These are phyloP conservation scores for Polytrichum commune DNA, from an alignment of 225 moss, liverwort and hornwort genomes.

Conservation along the genomic window DNA sequence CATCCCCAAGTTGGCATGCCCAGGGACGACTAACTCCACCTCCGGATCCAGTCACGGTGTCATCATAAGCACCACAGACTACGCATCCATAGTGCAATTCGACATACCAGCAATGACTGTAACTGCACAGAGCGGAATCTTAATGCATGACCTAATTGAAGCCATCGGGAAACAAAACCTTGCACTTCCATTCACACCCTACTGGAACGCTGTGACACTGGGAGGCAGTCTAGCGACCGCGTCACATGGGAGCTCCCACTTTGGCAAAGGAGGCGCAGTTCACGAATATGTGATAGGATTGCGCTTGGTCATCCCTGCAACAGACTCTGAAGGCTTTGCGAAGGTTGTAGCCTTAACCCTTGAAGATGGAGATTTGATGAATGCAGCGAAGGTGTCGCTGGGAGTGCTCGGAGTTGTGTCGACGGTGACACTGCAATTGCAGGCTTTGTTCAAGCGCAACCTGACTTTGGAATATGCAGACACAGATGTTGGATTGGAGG, in stretches of 20 bases:
- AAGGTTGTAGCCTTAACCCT: conserved; percentile 24
- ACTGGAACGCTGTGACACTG: conserved; percentile 42
- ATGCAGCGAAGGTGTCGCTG: conserved; percentile 21
- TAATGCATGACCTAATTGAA: conserved; percentile 28
- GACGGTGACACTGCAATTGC: conserved; percentile 21
- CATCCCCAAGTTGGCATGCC: conserved; percentile 42
- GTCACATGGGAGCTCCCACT: conserved; percentile 27
- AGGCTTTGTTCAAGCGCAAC: conserved; percentile 29
- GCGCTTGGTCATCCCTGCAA: conserved; percentile 27
- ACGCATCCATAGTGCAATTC: conserved; percentile 11
- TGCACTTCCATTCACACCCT: conserved; percentile 34
- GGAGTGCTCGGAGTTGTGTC: conserved; percentile 31
- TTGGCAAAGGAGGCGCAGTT: conserved; percentile 27
- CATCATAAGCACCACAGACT: conserved; percentile 39
- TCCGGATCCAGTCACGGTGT: conserved; percentile 9
- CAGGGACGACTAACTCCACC: conserved; percentile 17
- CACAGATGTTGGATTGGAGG: conserved; percentile 19
- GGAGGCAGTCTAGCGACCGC: conserved; percentile 32
- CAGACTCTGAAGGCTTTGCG: conserved; percentile 22
- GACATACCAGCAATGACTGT: conserved; percentile 15
- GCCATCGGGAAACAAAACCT: conserved; percentile 14
- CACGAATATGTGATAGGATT: conserved; percentile 26
- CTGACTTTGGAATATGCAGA: conserved; percentile 2
- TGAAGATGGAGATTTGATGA: conserved; percentile 10
- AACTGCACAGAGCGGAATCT: conserved; percentile 46